These are phyloP conservation scores for Vairimorpha necatrix DNA, from an alignment of 371 early-diverging fungal genomes.

Conservation along the genomic window DNA sequence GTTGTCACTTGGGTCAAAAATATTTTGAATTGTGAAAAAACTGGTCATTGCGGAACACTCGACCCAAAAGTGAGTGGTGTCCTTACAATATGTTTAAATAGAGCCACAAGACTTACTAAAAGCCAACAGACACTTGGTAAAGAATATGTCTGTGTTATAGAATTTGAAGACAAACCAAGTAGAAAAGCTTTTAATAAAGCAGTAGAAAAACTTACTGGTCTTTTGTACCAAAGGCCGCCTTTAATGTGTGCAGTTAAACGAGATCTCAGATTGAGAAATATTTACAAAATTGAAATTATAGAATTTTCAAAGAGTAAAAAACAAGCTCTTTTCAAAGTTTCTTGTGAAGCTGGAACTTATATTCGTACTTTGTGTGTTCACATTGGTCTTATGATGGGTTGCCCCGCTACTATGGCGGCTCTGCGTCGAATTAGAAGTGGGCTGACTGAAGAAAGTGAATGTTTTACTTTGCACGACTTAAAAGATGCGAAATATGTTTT, in stretches of 20 bases:
- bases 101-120: slow-evolving; percentile 96
- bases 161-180: slow-evolving; percentile 67
- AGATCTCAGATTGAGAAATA: slow-evolving; percentile 94
- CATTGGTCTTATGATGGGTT: slow-evolving; percentile 86
- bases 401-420: slow-evolving; percentile 98
- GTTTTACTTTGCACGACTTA: slow-evolving; percentile 95
- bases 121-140: slow-evolving; percentile 94
- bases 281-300: slow-evolving; percentile 83
- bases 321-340: slow-evolving; percentile 88
- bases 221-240: slow-evolving; percentile 96
- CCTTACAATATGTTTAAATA: slow-evolving; percentile 92
- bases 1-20: slow-evolving; percentile 99
- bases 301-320: slow-evolving; percentile 91
- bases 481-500: slow-evolving; percentile 93
- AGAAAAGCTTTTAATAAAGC: slow-evolving; percentile 66
- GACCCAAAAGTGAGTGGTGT: slow-evolving; percentile 99
- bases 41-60: slow-evolving; percentile 96
- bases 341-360: slow-evolving; percentile 98
- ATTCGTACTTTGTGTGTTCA: slow-evolving; percentile 98
- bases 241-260: slow-evolving; percentile 98
- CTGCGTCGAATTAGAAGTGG: slow-evolving; percentile 95
- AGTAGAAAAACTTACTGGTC: slow-evolving; percentile 87
- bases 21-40: slow-evolving; percentile 93
- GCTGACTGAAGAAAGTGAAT: slow-evolving; percentile 74
- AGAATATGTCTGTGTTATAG: slow-evolving; percentile 90